phyloP scores from a whole-genome alignment of 371 early-diverging fungal species.

The Mortierella sp. region DNA sequence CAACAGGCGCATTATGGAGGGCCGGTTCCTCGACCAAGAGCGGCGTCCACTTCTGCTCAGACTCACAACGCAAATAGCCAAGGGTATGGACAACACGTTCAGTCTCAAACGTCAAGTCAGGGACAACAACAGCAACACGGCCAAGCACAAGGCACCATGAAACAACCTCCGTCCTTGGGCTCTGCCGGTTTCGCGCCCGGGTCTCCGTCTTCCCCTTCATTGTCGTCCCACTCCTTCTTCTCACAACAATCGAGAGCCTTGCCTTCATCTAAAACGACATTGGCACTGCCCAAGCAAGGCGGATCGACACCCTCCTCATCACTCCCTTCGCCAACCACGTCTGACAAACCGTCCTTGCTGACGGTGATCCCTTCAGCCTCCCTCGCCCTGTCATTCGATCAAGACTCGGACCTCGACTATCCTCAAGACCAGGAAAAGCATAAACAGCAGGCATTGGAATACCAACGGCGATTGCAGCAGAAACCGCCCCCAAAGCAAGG shows the following conservation, averaged over 20 bases:
- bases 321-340: slow-evolving; percentile 5
- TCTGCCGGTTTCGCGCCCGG: not conserved
- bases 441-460: slow-evolving; percentile 50
- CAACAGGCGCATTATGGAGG: slow-evolving; percentile 1
- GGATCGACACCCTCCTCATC: slow-evolving; percentile 9
- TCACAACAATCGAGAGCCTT: slow-evolving; percentile 2
- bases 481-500: slow-evolving; percentile 38
- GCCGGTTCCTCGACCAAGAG: slow-evolving; percentile 2
- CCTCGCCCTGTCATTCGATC: slow-evolving; percentile 40
- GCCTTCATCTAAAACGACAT: slow-evolving; percentile 1
- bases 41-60: not conserved
- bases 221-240: not conserved
- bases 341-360: slow-evolving; percentile 24
- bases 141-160: slow-evolving; percentile 12
- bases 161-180: slow-evolving; percentile 17
- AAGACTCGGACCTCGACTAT: slow-evolving; percentile 5
- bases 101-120: not conserved
- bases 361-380: slow-evolving; percentile 41
- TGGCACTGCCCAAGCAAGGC: slow-evolving; percentile 10
- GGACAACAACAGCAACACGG: not conserved
- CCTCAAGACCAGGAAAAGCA: slow-evolving; percentile 32
- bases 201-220: slow-evolving; percentile 14
- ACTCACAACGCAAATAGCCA: not conserved
- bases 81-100: slow-evolving; percentile 4
- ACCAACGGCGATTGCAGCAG: slow-evolving; percentile 51